Evolutionary conservation across 495 filamentous ascomycete genomes (phyloP).

Genomic region (Apiosordaria backusii): DNA sequence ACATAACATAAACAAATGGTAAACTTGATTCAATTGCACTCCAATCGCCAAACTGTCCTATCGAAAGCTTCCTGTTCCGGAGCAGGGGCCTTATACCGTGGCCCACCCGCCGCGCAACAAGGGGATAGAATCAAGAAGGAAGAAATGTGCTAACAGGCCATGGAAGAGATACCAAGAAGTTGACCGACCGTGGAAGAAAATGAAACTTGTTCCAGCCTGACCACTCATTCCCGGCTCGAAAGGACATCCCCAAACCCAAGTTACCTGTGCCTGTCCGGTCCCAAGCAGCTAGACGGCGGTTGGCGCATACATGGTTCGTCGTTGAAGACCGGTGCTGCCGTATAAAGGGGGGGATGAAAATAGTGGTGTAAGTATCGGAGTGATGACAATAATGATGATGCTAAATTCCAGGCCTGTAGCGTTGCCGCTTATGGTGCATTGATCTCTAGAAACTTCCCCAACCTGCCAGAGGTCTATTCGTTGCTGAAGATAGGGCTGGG

Average conservation of each 20-base stretch:
- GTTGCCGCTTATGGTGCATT: slow-evolving; percentile 12
- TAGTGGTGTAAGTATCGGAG: neutral
- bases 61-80: slow-evolving; percentile 40
- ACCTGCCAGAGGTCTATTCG: slow-evolving; percentile 8
- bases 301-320: neutral
- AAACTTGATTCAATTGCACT: slow-evolving; percentile 45
- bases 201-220: slow-evolving; percentile 1
- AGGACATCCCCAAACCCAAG: neutral
- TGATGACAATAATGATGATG: neutral
- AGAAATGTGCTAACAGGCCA: slow-evolving; percentile 29
- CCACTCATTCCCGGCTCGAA: neutral
- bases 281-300: neutral
- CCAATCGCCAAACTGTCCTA: slow-evolving; percentile 40
- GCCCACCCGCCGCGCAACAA: slow-evolving; percentile 23
- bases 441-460: slow-evolving; percentile 8
- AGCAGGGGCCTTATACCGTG: slow-evolving; percentile 31
- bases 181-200: neutral
- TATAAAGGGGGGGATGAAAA: neutral
- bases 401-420: neutral
- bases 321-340: neutral
- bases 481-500: slow-evolving; percentile 2
- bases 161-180: slow-evolving; percentile 15
- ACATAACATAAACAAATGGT: neutral
- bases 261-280: neutral
- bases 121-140: slow-evolving; percentile 34